Base-by-base conservation (phyloP, 169 alveolate genomes). In the Plasmodium fragile region DNA sequence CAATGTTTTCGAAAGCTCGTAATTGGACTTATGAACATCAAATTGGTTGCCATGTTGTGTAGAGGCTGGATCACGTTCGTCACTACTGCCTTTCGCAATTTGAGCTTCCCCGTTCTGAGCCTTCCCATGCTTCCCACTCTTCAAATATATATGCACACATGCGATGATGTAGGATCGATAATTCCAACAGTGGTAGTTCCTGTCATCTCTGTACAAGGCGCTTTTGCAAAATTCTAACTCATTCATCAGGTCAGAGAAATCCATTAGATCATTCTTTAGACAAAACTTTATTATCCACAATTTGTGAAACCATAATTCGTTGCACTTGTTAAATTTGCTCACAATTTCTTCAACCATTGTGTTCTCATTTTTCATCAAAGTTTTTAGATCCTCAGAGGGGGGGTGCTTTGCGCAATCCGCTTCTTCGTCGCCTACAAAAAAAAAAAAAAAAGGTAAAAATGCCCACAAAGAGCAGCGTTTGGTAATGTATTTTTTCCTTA, bases 251-350 rank as follows among this genome's bases (percentile, higher is more conserved):
- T 87, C 81, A 25, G 30, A 5, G 39, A 77, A n/a, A 34, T 65
- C 52, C 70, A 59, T 77, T 49, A 87, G 18, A 87, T 87, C 71
- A 30, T 87, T 79, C 59, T 87, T 87, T 41, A 87, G 53, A 34
- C 89, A 34, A 32, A 59, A 69, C 65, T 87, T 87, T 22, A 87
- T 59, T 55, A 87, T 18, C 93, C 93, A 87, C 36, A 87, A 32
- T 87, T 87, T 87, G 81, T 87, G 93, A 45, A 87, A 87, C 93
- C 93, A 87, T 41, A 87, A 78, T 53, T 87, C 93, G 34, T 78
- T 78, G 34, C 82, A 87, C 70, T 87, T 87, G 52, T 41, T 78
- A 78, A 87, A 87, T 78, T 55, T 87, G 10, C n/a, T 41, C 52
- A 87, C 39, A 59, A 87, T 77, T 18, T 87, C 89, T 87, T 87